Evolutionary conservation across 2,329 filamentous ascomycete species (phyloP).

Genomic region (Delphinella strobiligena): DNA sequence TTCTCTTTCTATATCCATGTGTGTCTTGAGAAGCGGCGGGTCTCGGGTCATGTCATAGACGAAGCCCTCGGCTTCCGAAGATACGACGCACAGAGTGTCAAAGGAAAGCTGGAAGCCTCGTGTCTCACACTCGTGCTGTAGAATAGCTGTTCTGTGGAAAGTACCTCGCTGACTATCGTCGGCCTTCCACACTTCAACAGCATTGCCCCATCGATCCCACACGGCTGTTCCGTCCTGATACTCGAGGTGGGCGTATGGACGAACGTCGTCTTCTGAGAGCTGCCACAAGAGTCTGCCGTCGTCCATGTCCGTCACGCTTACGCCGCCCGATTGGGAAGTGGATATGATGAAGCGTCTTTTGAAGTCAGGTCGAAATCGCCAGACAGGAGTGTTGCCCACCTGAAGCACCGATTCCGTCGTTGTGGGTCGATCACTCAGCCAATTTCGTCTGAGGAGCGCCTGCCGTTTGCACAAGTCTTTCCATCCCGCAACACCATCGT

Average conservation of each 20-base stretch:
- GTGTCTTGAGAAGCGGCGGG: slow-evolving; percentile 22
- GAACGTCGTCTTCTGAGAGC: slow-evolving; percentile 20
- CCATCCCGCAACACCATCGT: slow-evolving; percentile 25
- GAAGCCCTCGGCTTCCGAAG: slow-evolving; percentile 31
- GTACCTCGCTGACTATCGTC: slow-evolving; percentile 24
- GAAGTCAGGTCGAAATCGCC: slow-evolving; percentile 36
- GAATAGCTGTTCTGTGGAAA: slow-evolving; percentile 27
- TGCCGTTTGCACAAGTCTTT: slow-evolving; percentile 33
- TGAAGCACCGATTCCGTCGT: slow-evolving; percentile 29
- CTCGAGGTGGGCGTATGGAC: slow-evolving; percentile 34
- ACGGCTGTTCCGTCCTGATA: slow-evolving; percentile 35
- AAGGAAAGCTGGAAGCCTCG: slow-evolving; percentile 34
- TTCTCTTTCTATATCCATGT: slow-evolving; percentile 27
- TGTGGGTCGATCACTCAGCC: slow-evolving; percentile 22
- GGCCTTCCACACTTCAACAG: slow-evolving; percentile 34
- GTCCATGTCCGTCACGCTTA: slow-evolving; percentile 37
- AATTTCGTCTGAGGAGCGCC: slow-evolving; percentile 27
- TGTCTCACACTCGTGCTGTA: slow-evolving; percentile 31
- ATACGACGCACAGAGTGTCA: slow-evolving; percentile 34
- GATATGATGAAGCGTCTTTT: slow-evolving; percentile 34
- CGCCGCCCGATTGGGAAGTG: slow-evolving; percentile 32
- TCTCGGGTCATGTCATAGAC: slow-evolving; percentile 30
- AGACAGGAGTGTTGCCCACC: slow-evolving; percentile 29
- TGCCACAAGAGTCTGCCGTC: slow-evolving; percentile 29
- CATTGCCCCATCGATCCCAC: slow-evolving; percentile 33